These are phyloP conservation scores for Cubamyces lactineus DNA, from an alignment of 768 basidiomycete genomes.

Conservation along the genomic window DNA sequence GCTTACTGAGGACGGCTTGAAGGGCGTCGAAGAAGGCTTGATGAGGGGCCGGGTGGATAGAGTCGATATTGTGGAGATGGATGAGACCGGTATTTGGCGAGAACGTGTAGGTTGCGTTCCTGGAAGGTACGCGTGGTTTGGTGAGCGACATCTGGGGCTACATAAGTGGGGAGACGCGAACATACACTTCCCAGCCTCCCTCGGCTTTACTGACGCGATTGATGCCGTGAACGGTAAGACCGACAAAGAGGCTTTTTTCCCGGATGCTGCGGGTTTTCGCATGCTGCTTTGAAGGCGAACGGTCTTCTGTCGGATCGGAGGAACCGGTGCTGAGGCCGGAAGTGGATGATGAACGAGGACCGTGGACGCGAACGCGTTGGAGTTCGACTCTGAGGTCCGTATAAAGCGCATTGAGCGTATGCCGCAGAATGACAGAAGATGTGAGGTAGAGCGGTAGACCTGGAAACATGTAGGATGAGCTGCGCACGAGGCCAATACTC, in stretches of 20 bases:
- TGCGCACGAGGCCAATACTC: background rate
- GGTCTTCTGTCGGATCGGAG: background rate
- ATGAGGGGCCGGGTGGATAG: slow-evolving; percentile 80
- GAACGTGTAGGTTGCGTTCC: slow-evolving; percentile 74
- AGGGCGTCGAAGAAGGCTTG: slow-evolving; percentile 69
- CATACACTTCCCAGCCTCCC: slow-evolving; percentile 79
- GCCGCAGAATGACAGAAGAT: slow-evolving; percentile 69
- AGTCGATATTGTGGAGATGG: slow-evolving; percentile 64
- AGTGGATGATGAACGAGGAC: slow-evolving; percentile 22
- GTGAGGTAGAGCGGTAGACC: slow-evolving; percentile 75
- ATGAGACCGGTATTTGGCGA: slow-evolving; percentile 70
- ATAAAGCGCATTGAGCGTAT: slow-evolving; percentile 77
- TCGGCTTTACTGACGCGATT: slow-evolving; percentile 63
- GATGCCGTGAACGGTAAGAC: slow-evolving; percentile 57
- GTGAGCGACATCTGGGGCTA: background rate
- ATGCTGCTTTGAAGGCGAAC: background rate
- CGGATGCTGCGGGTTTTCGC: slow-evolving; percentile 39
- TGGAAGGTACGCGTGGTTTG: slow-evolving; percentile 29
- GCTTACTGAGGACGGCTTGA: slow-evolving; percentile 23
- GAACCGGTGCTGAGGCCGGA: background rate
- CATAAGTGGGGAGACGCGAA: slow-evolving; percentile 21
- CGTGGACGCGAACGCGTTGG: slow-evolving; percentile 46
- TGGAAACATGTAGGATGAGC: slow-evolving; percentile 28
- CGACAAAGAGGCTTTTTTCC: slow-evolving; percentile 62
- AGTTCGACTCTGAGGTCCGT: slow-evolving; percentile 63